Evolutionary conservation across 2,329 filamentous ascomycete genomes (phyloP), one percentile per base, ranked within the genome.

Genomic region (Xylaria arbuscula): DNA sequence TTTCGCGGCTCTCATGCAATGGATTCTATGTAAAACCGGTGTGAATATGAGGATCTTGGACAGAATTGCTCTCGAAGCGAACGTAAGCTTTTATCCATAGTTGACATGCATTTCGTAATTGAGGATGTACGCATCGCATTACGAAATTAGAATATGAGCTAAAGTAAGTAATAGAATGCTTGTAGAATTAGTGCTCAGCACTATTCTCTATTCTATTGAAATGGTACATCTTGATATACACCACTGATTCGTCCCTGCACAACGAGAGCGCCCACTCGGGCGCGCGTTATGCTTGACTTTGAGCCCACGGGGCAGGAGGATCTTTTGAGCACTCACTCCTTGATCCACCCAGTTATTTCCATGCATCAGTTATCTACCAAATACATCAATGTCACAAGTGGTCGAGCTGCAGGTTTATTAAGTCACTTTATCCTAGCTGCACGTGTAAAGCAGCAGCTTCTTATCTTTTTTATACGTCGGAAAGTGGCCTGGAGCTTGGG

Each of bases 11-110:
- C 24, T 34, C 2, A 5, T 61, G 28, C 28, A 28, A 28, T 28
- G 28, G 28, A 28, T 40, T 34, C n/a, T n/a, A 9, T 56, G 32
- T 58, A 48, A 58, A 45, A 38, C 40, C 11, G 38, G 53, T 32
- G 32, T 50, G 48, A 13, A 36, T 54, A 40, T 17, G 24, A 48
- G 11, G n/a, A 24, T 10, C 36, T 28, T 40, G 5, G 36, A 34
- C 22, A 64, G 45, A 50, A 19, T 28, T 32, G 42, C 50, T 40
- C 40, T 34, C 55, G 13, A 9, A 28, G 58, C 28, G 24, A 45
- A 34, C 36, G 45, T 24, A 32, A 51, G 24, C 17, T 19, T 1
- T 15, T 22, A 1, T 56, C 24, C 10, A 8, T 40, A 17, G 34
- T 15, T 17, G 24, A n/a, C n/a, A 5, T 24, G 28, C n/a, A 15